Evolutionary conservation across 352 stramenopile genomes (phyloP).

Genomic region (Phytopythium delawarense): DNA sequence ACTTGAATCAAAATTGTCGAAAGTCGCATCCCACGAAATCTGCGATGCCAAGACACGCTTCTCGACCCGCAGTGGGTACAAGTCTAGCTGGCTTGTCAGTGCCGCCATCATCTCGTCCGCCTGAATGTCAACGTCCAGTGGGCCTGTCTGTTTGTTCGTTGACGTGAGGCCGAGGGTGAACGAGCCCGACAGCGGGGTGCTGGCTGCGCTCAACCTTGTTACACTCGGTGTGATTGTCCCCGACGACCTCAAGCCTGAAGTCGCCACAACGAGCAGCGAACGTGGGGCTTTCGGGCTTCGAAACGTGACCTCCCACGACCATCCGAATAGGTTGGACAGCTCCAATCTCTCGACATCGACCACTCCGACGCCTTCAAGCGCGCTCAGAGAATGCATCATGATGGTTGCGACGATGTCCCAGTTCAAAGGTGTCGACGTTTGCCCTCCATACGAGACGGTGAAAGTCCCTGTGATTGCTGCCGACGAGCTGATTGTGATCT

Average conservation of each 20-base stretch:
- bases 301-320: conserved; percentile 33
- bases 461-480: conserved; percentile 20
- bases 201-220: conserved; percentile 8
- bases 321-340: conserved; percentile 12
- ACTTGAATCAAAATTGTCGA: conserved; percentile 25
- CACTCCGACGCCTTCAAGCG: conserved; percentile 13
- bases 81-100: conserved; percentile 11
- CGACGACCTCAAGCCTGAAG: conserved; percentile 14
- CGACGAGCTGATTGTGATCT: conserved; percentile 17
- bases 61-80: conserved; percentile 18
- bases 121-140: conserved; percentile 13
- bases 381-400: conserved; percentile 17
- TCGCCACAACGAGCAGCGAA: conserved; percentile 14
- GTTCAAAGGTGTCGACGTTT: conserved; percentile 7
- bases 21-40: conserved; percentile 28
- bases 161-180: conserved; percentile 24
- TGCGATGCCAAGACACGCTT: conserved; percentile 14
- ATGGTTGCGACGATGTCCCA: conserved; percentile 14
- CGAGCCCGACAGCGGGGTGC: conserved; percentile 11
- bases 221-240: conserved; percentile 13
- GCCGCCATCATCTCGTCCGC: conserved; percentile 9
- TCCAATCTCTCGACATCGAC: conserved; percentile 13
- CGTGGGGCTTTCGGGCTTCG: conserved; percentile 9
- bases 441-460: conserved; percentile 18
- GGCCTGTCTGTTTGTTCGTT: background rate